Conservation (phyloP, 805 yeast genomes). For the Candida ortonii region DNA sequence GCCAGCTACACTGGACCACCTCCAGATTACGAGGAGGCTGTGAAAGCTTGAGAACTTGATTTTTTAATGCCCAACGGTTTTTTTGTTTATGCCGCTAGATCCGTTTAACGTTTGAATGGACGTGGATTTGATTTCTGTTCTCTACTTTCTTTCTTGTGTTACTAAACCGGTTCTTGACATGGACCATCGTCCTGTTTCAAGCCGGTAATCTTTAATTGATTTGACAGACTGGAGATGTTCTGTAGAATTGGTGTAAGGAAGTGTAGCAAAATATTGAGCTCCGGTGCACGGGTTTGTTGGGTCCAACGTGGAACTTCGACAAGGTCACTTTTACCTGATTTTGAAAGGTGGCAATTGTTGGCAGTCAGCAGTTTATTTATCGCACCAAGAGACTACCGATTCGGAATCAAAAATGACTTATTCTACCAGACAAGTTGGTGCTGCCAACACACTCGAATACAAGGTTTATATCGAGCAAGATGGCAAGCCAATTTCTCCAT, state of each 20-base stretch:
- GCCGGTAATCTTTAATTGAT: background rate
- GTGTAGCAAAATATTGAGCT: too few species aligned
- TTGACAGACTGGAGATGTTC: too few species aligned
- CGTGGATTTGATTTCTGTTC: background rate
- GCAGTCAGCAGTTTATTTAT: constrained; percentile 4
- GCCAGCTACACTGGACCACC: constrained; percentile 60
- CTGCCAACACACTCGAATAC: constrained; percentile 93
- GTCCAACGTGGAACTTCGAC: too few species aligned
- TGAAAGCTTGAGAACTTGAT: constrained; percentile 18
- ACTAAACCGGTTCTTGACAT: background rate
- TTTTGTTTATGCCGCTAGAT: constrained; percentile 23
- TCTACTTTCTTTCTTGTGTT: background rate
- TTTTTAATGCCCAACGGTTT: constrained; percentile 17
- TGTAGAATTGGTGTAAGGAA: too few species aligned
- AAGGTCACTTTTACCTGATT: too few species aligned
- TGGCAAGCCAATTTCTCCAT: constrained; percentile 92
- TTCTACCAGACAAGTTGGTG: constrained; percentile 91
- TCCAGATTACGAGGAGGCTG: constrained; percentile 59
- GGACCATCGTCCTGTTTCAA: background rate
- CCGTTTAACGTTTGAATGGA: constrained; percentile 1
- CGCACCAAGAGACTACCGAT: background rate
- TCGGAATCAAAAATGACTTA: constrained; percentile 52
- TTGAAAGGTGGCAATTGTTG: too few species aligned
- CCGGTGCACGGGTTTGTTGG: constrained; percentile 3
- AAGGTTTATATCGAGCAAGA: constrained; percentile 87